Percentiles rank a stretch among this genome's conserved stretches.
Evolutionary conservation across 371 early-diverging fungal species (phyloP).

Genomic region (Syncephalastrum racemosum): DNA sequence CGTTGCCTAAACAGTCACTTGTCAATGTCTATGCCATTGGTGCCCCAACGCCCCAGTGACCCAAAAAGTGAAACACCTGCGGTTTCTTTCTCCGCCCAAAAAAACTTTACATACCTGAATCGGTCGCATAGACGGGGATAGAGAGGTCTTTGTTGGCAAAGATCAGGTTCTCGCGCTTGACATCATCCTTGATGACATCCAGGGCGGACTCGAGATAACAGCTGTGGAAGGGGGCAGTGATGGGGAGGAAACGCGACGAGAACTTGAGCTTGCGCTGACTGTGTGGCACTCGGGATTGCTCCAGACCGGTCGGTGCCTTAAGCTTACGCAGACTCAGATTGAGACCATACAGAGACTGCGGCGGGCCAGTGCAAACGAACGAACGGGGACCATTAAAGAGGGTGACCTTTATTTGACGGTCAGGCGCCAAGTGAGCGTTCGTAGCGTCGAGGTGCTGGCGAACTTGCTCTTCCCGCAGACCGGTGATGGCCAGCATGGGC

Average conservation of each 20-base stretch:
- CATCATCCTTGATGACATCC: slow-evolving; percentile 63
- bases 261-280: slow-evolving; percentile 88
- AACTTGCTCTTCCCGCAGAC: slow-evolving; percentile 75
- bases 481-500: slow-evolving; percentile 89
- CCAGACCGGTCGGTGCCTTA: slow-evolving; percentile 78
- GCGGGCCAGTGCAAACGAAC: slow-evolving; percentile 84
- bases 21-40: slow-evolving; percentile 5
- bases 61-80: slow-evolving; percentile 12
- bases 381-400: slow-evolving; percentile 88
- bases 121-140: slow-evolving; percentile 79
- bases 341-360: slow-evolving; percentile 89
- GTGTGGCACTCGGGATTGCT: slow-evolving; percentile 85
- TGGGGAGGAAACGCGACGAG: slow-evolving; percentile 84
- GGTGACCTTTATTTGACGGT: slow-evolving; percentile 79
- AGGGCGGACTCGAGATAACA: slow-evolving; percentile 69
- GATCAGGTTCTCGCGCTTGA: slow-evolving; percentile 54
- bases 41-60: slow-evolving; percentile 47
- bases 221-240: slow-evolving; percentile 91
- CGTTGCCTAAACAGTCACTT: slow-evolving; percentile 51
- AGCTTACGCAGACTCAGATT: slow-evolving; percentile 86
- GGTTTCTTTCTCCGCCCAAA: slow-evolving; percentile 6
- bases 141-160: slow-evolving; percentile 61
- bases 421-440: slow-evolving; percentile 81
- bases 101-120: slow-evolving; percentile 56
- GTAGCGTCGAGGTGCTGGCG: slow-evolving; percentile 81